phyloP scores from a whole-genome alignment of 805 yeast species.

The Lipomyces japonicus region DNA sequence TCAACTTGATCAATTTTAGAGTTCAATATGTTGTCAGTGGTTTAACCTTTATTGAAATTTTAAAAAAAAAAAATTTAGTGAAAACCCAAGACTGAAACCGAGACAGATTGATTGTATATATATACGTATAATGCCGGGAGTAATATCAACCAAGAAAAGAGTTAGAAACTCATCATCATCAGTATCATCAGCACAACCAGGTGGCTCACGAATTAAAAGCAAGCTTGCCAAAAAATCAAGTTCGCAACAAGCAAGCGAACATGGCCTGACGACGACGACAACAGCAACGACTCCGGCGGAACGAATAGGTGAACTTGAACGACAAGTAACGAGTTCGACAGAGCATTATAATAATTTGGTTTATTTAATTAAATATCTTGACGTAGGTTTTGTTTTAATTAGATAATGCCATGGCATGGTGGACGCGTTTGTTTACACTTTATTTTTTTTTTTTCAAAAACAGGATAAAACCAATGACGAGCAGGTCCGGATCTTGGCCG shows the following conservation, averaged over 20 bases:
- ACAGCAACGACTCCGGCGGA: conserved; percentile 9
- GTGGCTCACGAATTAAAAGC: no score
- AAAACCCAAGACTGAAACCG: no score
- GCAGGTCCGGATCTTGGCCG: conserved; percentile 24
- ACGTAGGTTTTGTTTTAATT: conserved; percentile 22
- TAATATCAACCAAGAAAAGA: conserved; percentile 2
- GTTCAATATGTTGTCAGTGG: no score
- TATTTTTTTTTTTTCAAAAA: conserved; percentile 5
- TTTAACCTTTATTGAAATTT: no score
- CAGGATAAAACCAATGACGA: conserved; percentile 21
- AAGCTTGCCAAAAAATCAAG: no score
- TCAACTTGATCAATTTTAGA: no score
- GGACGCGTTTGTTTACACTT: not conserved
- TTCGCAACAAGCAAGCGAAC: not conserved
- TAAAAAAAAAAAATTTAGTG: no score
- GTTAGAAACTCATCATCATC: no score
- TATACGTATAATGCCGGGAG: conserved; percentile 8
- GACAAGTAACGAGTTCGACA: conserved; percentile 38
- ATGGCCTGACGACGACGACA: not conserved
- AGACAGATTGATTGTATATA: no score
- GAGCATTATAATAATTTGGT: conserved; percentile 56
- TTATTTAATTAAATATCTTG: conserved; percentile 44
- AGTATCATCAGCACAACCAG: no score
- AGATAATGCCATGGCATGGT: not conserved
- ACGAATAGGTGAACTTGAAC: conserved; percentile 21